Base-by-base conservation (phyloP, 1,139 yeast genomes). In the Diutina siamensis region DNA sequence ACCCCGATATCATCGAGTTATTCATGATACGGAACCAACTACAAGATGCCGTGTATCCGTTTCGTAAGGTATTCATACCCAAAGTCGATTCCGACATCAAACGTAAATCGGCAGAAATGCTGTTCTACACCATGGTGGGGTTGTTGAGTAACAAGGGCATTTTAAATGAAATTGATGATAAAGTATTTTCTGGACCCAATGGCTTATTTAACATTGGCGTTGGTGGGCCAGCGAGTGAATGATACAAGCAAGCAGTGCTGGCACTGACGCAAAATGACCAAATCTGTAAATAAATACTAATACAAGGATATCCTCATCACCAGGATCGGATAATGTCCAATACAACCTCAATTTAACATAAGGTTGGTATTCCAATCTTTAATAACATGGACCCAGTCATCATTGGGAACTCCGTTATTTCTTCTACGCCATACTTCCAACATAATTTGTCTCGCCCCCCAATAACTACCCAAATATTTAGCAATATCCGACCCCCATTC, bases 391-490 rank as follows among this genome's bases (percentile, higher is more conserved):
- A 80, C 79, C 95, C 95, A 87, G 52, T 79, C 78, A 52, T 76
- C 84, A 46, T 76, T 68, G 25, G 71, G 67, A 48, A 74, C 80
- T 35, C 74, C 73, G 55, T 71, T 71, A 46, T 77, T 67, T 53
- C 85, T 76, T 44, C 95, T 67, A 49, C 88, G 63, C 95, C 95
- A 86, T 2, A 86, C 94, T 57, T 86, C 95, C 50, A 80, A 67
- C 82, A 87, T 82, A 44, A 86, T 83, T 57, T 81, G 87, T 50
- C 92, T 65, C 1, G 94, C 89, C 7, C 88, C 88, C 83, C 88
- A 83, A 57, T 86, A 86, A 44, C 92, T 80, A 0, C 95, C 95
- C 51, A 86, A 71, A 45, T 79, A 79, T 51, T 74, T 76, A 1
- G 89, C 83, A 50, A 85, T 76, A 49, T 77, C 79, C n/a, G 83